phyloP scores from a whole-genome alignment of 352 stramenopile species.

The Globisporangium emineosum region DNA sequence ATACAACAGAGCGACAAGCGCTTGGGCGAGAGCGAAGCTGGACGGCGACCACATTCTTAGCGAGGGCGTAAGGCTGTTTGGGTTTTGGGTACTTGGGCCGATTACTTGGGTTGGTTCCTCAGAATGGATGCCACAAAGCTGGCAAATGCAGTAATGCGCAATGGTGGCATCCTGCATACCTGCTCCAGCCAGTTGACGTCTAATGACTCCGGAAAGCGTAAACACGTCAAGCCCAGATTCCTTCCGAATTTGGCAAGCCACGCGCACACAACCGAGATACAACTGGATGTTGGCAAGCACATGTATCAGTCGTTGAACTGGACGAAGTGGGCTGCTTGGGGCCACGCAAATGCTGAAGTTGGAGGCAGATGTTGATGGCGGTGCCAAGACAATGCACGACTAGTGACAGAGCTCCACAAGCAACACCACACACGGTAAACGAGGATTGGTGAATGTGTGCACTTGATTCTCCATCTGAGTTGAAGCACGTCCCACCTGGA shows the following conservation, averaged over 20 bases:
- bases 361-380: neutral
- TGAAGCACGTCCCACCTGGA: too few species aligned
- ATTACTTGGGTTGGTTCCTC: too few species aligned
- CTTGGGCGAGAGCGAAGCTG: neutral
- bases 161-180: neutral
- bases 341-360: neutral
- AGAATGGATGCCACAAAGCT: neutral
- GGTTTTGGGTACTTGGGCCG: too few species aligned
- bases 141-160: neutral
- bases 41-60: slow-evolving; percentile 1
- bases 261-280: neutral
- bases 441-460: too few species aligned
- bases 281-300: neutral
- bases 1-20: neutral
- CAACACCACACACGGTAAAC: too few species aligned
- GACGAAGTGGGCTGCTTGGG: neutral
- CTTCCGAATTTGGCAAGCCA: neutral
- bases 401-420: too few species aligned
- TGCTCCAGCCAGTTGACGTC: neutral
- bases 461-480: too few species aligned
- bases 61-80: neutral
- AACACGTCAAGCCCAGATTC: neutral
- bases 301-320: neutral
- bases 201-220: too few species aligned
- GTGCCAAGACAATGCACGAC: neutral